phyloP scores from a whole-genome alignment of 257 asterid species.

The Eucommia ulmoides region DNA sequence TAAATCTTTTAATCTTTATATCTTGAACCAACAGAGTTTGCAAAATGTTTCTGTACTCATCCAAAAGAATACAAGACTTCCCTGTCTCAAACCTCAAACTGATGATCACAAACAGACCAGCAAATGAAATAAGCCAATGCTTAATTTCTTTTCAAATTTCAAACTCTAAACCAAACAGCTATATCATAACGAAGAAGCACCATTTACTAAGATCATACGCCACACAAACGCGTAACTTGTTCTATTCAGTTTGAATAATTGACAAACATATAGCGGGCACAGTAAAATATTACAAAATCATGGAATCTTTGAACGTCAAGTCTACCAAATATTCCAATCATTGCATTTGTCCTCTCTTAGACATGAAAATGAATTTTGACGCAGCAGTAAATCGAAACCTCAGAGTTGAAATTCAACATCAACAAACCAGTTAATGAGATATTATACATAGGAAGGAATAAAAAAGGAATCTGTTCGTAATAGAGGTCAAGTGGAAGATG shows the following conservation, averaged over 20 bases:
- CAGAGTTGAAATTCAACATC: too few relatives aligned
- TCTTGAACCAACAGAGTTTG: too few relatives aligned
- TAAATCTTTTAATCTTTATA: too few relatives aligned
- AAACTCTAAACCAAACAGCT: too few relatives aligned
- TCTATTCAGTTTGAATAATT: background rate
- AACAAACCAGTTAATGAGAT: too few relatives aligned
- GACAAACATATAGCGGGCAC: background rate
- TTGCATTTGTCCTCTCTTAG: slow-evolving; percentile 1
- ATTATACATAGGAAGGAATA: too few relatives aligned
- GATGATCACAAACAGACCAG: background rate
- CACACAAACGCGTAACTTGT: background rate
- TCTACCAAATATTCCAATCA: background rate
- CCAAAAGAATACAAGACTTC: background rate
- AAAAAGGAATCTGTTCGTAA: too few relatives aligned
- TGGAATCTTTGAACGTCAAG: background rate
- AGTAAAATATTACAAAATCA: background rate
- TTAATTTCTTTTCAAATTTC: too few relatives aligned
- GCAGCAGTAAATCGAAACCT: too few relatives aligned
- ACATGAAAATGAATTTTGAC: too few relatives aligned
- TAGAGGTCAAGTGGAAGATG: too few relatives aligned
- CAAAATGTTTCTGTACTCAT: background rate
- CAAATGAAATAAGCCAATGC: background rate
- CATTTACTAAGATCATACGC: background rate
- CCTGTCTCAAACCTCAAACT: background rate
- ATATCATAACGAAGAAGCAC: background rate